Evolutionary conservation across 2,329 filamentous ascomycete species (phyloP), one percentile per base, ranked within the genome.

Genomic region (Nothophaeocryptopus gaeumannii): DNA sequence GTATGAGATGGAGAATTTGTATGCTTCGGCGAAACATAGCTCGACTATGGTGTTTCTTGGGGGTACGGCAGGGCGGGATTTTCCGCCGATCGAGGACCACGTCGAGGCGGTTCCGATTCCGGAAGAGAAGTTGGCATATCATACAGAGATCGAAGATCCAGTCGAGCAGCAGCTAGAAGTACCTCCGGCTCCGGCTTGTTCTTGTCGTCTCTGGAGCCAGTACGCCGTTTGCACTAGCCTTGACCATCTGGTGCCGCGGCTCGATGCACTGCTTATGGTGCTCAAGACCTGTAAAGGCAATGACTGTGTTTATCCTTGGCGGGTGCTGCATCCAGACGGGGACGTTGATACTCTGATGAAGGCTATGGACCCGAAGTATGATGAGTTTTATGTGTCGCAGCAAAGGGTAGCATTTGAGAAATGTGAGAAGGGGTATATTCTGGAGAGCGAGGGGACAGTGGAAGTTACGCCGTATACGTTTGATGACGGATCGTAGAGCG

Each of bases 1-100:
- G 1, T 58, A 63, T 44, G 47, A 63, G 45, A 60, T 53, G 45
- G 34, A 54, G 8, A 63, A 64, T 38, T 34, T 62, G 10, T 48
- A 52, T 14, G 13, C 31, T 5, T 14, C 13, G n/a, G 29, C 15
- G 15, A 14, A 50, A 11, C 32, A 50, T 12, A 35, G 39, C 26
- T 15, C 30, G 14, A 20, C 8, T 12, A 39, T 29, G n/a, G 12
- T 43, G 14, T 43, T 14, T 5, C 31, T 43, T n/a, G 15, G 12
- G 26, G 29, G 29, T 29, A 43, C 33, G 2, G 3, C 20, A 26
- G 20, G 20, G 7, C 20, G 20, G 7, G 20, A 26, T 7, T 16
- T 31, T 9, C 10, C 42, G 14, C 2, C 32, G 1, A 5, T 44
- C 2, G 5, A 9, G 5, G 12, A 36, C 5, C 2, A 5, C 8